These are phyloP conservation scores for Poa annua DNA, from an alignment of 176 grass and related monocot species.

Conservation along the genomic window DNA sequence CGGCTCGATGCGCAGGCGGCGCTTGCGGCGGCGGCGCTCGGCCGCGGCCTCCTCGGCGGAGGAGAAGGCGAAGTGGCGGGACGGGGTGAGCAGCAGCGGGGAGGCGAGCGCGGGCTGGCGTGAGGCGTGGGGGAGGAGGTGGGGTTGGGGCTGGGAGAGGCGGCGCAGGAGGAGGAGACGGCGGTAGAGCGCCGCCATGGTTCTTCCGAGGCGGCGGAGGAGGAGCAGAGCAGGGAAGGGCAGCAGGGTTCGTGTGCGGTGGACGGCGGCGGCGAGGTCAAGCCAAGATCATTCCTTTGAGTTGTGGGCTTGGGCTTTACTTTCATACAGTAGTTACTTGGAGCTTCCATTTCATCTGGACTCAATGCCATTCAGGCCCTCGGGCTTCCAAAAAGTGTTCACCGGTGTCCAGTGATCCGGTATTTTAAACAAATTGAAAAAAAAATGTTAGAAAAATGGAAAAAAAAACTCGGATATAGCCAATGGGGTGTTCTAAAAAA, in stretches of 20 bases:
- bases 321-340: too few relatives aligned
- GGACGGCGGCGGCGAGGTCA: not conserved
- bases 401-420: too few relatives aligned
- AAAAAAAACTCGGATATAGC: too few relatives aligned
- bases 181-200: slow-evolving; percentile 24
- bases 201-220: not conserved
- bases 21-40: slow-evolving; percentile 61
- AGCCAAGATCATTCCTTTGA: not conserved
- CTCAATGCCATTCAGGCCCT: too few relatives aligned
- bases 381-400: too few relatives aligned
- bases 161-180: slow-evolving; percentile 8
- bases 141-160: not conserved
- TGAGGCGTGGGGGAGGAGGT: not conserved
- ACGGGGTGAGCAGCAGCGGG: not conserved
- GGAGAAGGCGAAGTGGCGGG: slow-evolving; percentile 35
- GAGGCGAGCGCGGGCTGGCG: not conserved
- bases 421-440: too few relatives aligned
- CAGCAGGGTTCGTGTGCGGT: not conserved
- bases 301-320: not conserved
- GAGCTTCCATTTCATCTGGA: too few relatives aligned
- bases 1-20: slow-evolving; percentile 66
- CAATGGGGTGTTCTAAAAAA: too few relatives aligned
- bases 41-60: slow-evolving; percentile 50
- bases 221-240: not conserved
- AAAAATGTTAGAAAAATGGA: too few relatives aligned